These are phyloP conservation scores for Erysiphe pulchra DNA, from an alignment of 2,329 filamentous ascomycete genomes.

Conservation along the genomic window DNA sequence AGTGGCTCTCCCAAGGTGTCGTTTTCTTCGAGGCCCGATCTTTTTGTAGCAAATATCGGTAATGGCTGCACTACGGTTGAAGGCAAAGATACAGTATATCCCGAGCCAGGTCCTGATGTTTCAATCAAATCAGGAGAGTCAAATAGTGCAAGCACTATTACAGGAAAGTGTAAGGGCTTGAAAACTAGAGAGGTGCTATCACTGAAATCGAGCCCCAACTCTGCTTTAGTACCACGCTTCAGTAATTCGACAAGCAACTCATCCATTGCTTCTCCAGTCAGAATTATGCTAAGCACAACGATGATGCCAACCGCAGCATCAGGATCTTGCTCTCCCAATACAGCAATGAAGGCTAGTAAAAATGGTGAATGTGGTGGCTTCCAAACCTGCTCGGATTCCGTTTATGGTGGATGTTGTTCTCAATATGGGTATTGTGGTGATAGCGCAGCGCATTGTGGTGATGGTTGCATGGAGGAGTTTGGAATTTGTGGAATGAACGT, in stretches of 20 bases:
- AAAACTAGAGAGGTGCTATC: conserved; percentile 4
- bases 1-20: conserved; percentile 6
- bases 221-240: neutral
- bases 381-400: conserved; percentile 4
- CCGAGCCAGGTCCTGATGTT: conserved; percentile 24
- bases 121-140: conserved; percentile 2
- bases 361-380: conserved; percentile 3
- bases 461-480: conserved; percentile 4
- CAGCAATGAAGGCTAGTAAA: neutral
- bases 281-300: neutral
- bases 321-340: neutral
- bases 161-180: conserved; percentile 9
- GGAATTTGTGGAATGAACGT: conserved; percentile 2
- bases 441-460: conserved; percentile 3
- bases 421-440: conserved; percentile 3
- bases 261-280: neutral
- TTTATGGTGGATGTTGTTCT: conserved; percentile 5
- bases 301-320: neutral
- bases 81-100: conserved; percentile 24
- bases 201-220: neutral
- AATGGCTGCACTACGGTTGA: conserved; percentile 24
- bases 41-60: conserved; percentile 32
- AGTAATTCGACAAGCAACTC: neutral
- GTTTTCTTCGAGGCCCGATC: conserved; percentile 23
- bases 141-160: conserved; percentile 3